These are phyloP conservation scores for Arthrinium phaeospermum DNA, from an alignment of 2,329 filamentous ascomycete species.

Conservation along the genomic window DNA sequence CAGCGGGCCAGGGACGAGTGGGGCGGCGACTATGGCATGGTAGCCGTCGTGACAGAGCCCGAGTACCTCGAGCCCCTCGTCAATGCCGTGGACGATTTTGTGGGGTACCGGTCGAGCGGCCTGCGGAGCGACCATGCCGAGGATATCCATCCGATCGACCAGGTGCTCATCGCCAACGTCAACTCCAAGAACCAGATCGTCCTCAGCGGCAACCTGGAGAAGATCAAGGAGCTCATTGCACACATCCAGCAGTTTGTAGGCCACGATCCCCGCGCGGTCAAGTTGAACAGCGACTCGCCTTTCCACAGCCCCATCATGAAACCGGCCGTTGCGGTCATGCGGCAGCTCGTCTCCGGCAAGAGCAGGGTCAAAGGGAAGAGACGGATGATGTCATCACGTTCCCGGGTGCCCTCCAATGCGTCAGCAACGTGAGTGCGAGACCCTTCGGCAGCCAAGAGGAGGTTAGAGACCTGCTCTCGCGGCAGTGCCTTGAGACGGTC, in stretches of 20 bases:
- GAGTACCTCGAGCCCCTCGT: constrained; percentile 74
- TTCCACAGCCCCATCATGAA: constrained; percentile 94
- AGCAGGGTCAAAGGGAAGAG: constrained; percentile 59
- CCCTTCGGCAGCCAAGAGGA: constrained; percentile 78
- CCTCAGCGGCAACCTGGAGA: constrained; percentile 82
- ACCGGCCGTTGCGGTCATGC: constrained; percentile 79
- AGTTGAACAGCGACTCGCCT: constrained; percentile 84
- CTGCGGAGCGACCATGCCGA: constrained; percentile 71
- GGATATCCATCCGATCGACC: constrained; percentile 76
- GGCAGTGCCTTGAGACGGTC: constrained; percentile 90
- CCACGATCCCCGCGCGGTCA: constrained; percentile 87
- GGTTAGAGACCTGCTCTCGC: constrained; percentile 77
- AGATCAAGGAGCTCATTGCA: constrained; percentile 80
- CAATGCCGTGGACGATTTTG: constrained; percentile 77
- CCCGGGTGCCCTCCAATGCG: constrained; percentile 75
- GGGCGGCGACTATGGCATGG: constrained; percentile 90
- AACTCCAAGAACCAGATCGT: constrained; percentile 98
- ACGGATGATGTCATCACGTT: constrained; percentile 73
- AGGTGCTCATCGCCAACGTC: constrained; percentile 90
- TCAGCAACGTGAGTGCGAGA: constrained; percentile 84
- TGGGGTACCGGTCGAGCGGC: constrained; percentile 70
- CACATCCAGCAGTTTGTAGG: constrained; percentile 89
- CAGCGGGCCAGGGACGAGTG: constrained; percentile 66
- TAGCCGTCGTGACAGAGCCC: constrained; percentile 87
- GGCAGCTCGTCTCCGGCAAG: constrained; percentile 65